A percentile compares a stretch with the other conserved stretches of the same genome.
Evolutionary conservation across 164 flowering plant genomes (phyloP).

Genomic region (Sedum album): DNA sequence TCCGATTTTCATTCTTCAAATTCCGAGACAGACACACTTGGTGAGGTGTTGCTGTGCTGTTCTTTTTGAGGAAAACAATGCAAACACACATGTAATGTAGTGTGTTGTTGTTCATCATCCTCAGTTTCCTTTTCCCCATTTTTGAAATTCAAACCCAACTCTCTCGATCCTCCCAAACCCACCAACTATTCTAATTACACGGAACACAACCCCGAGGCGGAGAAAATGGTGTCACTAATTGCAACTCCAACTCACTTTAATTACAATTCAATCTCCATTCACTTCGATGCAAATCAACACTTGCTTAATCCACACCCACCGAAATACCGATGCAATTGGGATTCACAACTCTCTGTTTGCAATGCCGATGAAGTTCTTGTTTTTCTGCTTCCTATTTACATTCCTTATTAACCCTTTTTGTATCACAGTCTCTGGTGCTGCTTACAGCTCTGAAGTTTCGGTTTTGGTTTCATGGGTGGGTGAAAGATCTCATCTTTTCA

Average conservation of each 20-base stretch:
- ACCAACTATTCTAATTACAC: not conserved
- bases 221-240: slow-evolving; percentile 20
- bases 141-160: slow-evolving; percentile 4
- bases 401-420: slow-evolving; percentile 1
- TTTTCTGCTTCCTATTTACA: slow-evolving; percentile 11
- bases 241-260: not conserved
- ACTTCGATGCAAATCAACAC: slow-evolving; percentile 21
- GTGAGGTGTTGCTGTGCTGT: not conserved
- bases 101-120: not conserved
- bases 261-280: slow-evolving; percentile 12
- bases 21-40: not conserved
- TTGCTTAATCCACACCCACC: not conserved
- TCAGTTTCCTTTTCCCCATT: not conserved
- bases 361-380: slow-evolving; percentile 18
- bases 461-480: slow-evolving; percentile 47
- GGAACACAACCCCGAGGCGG: slow-evolving; percentile 49
- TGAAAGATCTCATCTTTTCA: slow-evolving; percentile 15
- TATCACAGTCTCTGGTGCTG: not conserved
- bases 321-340: slow-evolving; percentile 59
- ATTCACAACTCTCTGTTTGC: slow-evolving; percentile 35
- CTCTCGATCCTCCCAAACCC: slow-evolving; percentile 2
- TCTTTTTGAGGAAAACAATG: slow-evolving; percentile 45
- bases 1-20: too few relatives aligned
- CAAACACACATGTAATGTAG: slow-evolving; percentile 54
- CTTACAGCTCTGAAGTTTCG: slow-evolving; percentile 31